These are phyloP conservation scores for Amyloporia xantha DNA, from an alignment of 768 basidiomycete species.

Conservation along the genomic window DNA sequence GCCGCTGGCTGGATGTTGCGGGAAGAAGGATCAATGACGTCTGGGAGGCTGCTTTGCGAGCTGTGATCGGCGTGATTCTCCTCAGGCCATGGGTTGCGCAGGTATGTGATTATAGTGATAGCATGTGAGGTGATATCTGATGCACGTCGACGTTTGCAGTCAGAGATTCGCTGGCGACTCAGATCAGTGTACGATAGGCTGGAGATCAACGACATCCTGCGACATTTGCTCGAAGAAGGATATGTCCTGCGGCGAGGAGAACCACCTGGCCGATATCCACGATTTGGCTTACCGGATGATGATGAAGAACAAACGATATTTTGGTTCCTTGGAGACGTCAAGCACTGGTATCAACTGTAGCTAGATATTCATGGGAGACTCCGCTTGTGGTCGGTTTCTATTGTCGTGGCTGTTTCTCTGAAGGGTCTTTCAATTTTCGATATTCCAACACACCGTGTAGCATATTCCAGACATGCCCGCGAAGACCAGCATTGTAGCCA, in stretches of 20 bases:
- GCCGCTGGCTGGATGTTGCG: constrained; percentile 73
- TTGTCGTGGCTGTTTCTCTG: too few relatives aligned
- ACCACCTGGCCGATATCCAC: constrained; percentile 13
- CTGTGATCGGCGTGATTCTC: constrained; percentile 58
- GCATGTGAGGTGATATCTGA: too few relatives aligned
- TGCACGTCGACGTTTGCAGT: constrained; percentile 30
- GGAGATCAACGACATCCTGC: constrained; percentile 60
- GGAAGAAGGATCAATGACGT: constrained; percentile 52
- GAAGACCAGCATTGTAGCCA: too few relatives aligned
- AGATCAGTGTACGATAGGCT: constrained; percentile 69
- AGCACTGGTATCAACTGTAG: constrained; percentile 64
- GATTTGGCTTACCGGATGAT: constrained; percentile 37
- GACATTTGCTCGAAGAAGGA: constrained; percentile 46
- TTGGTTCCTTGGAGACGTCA: constrained; percentile 50
- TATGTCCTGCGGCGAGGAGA: constrained; percentile 33
- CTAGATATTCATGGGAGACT: neutral
- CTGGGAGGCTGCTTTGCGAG: constrained; percentile 69
- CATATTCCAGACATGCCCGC: too few relatives aligned
- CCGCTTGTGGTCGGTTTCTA: too few relatives aligned
- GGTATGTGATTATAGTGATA: constrained; percentile 45
- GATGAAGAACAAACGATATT: constrained; percentile 43
- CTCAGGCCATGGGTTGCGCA: constrained; percentile 71
- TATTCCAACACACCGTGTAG: too few relatives aligned
- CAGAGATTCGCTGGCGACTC: constrained; percentile 66
- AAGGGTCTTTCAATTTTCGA: too few relatives aligned